Conservation (phyloP, 768 basidiomycete species). For the Leccinum broughii region DNA sequence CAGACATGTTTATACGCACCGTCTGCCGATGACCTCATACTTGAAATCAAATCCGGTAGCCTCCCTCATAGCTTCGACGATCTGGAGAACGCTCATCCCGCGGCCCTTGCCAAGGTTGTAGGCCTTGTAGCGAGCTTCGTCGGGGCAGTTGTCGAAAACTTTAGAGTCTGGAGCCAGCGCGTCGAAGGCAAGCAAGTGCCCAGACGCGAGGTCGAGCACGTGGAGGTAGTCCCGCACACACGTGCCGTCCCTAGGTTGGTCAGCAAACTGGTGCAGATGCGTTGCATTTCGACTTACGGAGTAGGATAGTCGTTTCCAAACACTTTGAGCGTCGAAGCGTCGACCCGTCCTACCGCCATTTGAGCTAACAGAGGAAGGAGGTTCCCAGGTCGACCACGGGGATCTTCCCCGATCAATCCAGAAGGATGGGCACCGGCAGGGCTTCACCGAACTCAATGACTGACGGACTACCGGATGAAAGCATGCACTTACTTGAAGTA, state of each 20-base stretch:
- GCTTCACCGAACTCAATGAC: conserved; percentile 40
- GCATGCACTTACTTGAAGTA: conserved; percentile 89
- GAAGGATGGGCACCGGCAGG: conserved; percentile 99
- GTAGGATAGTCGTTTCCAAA: conserved; percentile 99
- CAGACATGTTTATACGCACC: conserved; percentile 50
- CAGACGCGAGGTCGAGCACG: conserved; percentile 91
- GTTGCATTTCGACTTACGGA: conserved; percentile 48
- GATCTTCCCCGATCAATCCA: conserved; percentile 93
- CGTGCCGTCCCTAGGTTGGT: conserved; percentile 75
- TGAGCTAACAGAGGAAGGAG: conserved; percentile 91
- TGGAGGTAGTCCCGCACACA: conserved; percentile 97
- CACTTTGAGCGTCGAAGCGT: conserved; percentile 68
- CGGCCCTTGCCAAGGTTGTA: conserved; percentile 96
- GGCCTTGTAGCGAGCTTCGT: conserved; percentile 74
- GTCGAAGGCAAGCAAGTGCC: conserved; percentile 89
- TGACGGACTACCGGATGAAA: neutral
- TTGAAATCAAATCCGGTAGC: conserved; percentile 87
- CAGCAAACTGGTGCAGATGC: neutral
- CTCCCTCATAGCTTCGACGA: conserved; percentile 91
- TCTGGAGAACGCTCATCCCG: conserved; percentile 91
- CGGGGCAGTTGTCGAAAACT: conserved; percentile 53
- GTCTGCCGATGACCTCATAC: conserved; percentile 85
- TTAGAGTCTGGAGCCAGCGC: conserved; percentile 65
- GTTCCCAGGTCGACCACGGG: conserved; percentile 93
- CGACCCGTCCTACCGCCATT: conserved; percentile 89